Base-by-base conservation (phyloP, 345 rosid genomes). In the Eucalyptus erythrocorys region DNA sequence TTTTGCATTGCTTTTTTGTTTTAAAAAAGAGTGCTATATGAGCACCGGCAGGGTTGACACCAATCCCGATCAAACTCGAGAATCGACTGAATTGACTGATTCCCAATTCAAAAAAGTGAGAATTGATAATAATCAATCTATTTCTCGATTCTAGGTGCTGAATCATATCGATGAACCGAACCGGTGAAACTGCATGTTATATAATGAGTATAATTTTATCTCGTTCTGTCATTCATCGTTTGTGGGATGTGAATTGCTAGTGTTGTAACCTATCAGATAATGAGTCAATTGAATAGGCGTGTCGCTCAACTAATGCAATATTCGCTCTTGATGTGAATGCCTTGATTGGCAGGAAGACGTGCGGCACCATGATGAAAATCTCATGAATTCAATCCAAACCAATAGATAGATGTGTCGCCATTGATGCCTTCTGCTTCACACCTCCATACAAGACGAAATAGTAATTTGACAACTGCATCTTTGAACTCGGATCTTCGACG, bases 141-240 rank as follows among this genome's bases (percentile, higher is more conserved):
- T 6, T n/a, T 64, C 19, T n/a, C 3, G 3, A 14, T 64, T 64
- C 30, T 24, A 9, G 5, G 49, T 48, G 49, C 1, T 10, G 49
- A 48, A 11, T 11, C 14, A 10, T 43, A 48, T 48, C 3, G 30
- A 55, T 64, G 17, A 21, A 27, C 4, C 2, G 2, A 61, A 6
- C 2, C 1, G 6, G 14, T 11, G 5, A 13, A n/a, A 64, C 3
- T 10, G 0, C 8, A 2, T 64, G 14, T 10, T n/a, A 7, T 14
- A 8, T n/a, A n/a, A n/a, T n/a, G 9, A n/a, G 37, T 64, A 64
- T 64, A 13, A 32, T 30, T 64, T 64, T n/a, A 10, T 64, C 4
- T 30, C 2, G 3, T 64, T 7, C 14, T 30, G 19, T 64, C 19
- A 32, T 64, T 14, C 19, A 14, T 51, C 26, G 0, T 51, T 51